phyloP scores from a whole-genome alignment of 2,329 filamentous ascomycete species.

The Cercospora berteroae region DNA sequence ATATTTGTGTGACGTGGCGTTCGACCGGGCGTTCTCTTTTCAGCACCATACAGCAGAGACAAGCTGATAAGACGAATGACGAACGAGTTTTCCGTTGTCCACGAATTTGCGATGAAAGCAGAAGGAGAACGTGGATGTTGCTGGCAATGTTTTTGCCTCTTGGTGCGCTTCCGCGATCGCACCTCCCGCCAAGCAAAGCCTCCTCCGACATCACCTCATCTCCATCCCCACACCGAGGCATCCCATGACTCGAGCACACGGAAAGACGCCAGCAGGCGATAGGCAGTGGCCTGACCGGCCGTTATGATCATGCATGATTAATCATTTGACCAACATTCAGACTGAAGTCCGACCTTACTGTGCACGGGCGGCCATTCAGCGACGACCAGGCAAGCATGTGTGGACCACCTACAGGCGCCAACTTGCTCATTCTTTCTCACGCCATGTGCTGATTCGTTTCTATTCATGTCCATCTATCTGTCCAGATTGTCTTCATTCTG shows the following conservation, averaged over 20 bases:
- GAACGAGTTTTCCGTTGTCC: too few relatives aligned
- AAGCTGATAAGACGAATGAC: too few relatives aligned
- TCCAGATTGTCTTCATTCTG: not conserved
- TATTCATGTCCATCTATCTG: not conserved
- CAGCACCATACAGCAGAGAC: too few relatives aligned
- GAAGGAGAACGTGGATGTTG: too few relatives aligned
- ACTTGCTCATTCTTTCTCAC: not conserved
- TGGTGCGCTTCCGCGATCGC: not conserved
- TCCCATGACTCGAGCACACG: not conserved
- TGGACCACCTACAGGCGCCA: not conserved
- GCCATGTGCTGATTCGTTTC: not conserved
- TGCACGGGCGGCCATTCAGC: not conserved
- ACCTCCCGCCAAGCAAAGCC: not conserved
- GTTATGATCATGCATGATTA: not conserved
- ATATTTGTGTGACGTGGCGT: not conserved
- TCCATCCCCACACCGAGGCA: not conserved
- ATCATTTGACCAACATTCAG: not conserved
- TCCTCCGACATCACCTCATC: not conserved
- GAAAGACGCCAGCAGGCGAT: not conserved
- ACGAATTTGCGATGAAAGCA: too few relatives aligned
- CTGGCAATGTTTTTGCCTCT: too few relatives aligned
- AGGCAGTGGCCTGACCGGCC: not conserved
- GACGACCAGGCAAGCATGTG: not conserved
- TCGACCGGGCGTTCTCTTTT: too few relatives aligned
- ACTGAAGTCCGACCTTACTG: not conserved